Evolutionary conservation across 2,329 filamentous ascomycete species (phyloP), one percentile per base, ranked within the genome.

Genomic region (Aspergillus ustus): DNA sequence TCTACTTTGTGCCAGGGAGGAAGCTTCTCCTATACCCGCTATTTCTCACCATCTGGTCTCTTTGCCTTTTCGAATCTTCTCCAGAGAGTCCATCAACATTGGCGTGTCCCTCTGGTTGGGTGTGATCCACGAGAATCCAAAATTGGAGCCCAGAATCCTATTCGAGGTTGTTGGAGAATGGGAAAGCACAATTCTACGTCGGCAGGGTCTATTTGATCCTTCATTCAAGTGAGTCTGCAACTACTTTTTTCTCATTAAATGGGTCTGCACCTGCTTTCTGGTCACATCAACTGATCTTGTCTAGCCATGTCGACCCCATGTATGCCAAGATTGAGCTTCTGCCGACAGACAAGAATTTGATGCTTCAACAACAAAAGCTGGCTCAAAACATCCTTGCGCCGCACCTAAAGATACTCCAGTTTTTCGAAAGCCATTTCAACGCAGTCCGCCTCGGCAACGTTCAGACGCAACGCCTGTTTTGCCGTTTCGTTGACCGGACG

Each of bases 41-140:
- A 89, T 97, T 59, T 88, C 92, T 13, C 91, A 94, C 71, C 90
- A 96, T 71, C 84, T 99, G 17, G 94, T 99, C 64, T 89, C 87
- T 67, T 95, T 99, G 63, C 96, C 95, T 0, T 99, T 99, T 76
- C 86, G 87, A 45, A 87, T 97, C 51, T 98, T 99, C 75, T 96
- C 91, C 5, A 97, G 96, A 75, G 91, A 96, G 71, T 95, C 93
- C 2, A 95, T 99, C 74, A 96, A 97, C 73, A 87, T 98, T 54
- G 96, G 95, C 6, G 91, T 97, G 40, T 97, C 95, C 4, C 82
- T 99, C 7, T 99, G 95, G 95, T 87, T 97, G 63, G 95, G 95
- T 28, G 91, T 98, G 15, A 96, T 98, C 71, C 95, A 98, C 70
- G 95, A 99, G 75, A 98, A 97, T 71, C 91, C 93, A 2, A 86